A percentile compares a stretch with the other conserved stretches of the same genome.
These are phyloP conservation scores for Pulveroboletus sp. DNA, from an alignment of 768 basidiomycete genomes.

Conservation along the genomic window DNA sequence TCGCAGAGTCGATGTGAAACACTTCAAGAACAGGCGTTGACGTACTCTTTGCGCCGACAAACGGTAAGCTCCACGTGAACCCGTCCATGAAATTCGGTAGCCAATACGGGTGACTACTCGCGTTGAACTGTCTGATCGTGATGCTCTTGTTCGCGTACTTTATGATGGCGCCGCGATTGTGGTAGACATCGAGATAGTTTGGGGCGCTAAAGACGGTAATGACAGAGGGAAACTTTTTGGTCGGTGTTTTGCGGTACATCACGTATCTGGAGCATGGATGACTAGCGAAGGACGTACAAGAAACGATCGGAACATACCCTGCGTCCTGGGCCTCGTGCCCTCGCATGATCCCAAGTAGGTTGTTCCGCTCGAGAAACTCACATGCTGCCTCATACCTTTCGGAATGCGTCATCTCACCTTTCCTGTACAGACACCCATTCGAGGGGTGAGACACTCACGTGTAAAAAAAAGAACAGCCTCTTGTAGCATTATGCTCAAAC, in stretches of 20 bases:
- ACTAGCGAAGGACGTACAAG: background rate
- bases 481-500: constrained; percentile 75
- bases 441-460: constrained; percentile 53
- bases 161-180: constrained; percentile 94
- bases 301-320: constrained; percentile 49
- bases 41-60: constrained; percentile 96
- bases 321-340: constrained; percentile 98
- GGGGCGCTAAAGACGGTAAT: constrained; percentile 99
- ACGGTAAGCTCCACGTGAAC: constrained; percentile 97
- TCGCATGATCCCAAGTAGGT: constrained; percentile 85
- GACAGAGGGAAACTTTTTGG: constrained; percentile 93
- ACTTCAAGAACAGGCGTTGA: background rate
- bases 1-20: background rate
- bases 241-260: constrained; percentile 94
- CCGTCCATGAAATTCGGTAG: constrained; percentile 98
- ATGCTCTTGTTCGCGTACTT: constrained; percentile 98
- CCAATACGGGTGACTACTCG: constrained; percentile 85
- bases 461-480: constrained; percentile 91
- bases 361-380: constrained; percentile 89
- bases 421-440: background rate
- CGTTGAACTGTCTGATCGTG: constrained; percentile 88
- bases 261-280: constrained; percentile 52
- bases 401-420: background rate
- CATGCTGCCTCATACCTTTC: constrained; percentile 85
- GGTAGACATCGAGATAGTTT: constrained; percentile 96